A percentile compares a stretch with the other conserved stretches of the same genome.
Evolutionary conservation across 2,329 filamentous ascomycete genomes (phyloP).

Genomic region (Colletotrichum sp.): DNA sequence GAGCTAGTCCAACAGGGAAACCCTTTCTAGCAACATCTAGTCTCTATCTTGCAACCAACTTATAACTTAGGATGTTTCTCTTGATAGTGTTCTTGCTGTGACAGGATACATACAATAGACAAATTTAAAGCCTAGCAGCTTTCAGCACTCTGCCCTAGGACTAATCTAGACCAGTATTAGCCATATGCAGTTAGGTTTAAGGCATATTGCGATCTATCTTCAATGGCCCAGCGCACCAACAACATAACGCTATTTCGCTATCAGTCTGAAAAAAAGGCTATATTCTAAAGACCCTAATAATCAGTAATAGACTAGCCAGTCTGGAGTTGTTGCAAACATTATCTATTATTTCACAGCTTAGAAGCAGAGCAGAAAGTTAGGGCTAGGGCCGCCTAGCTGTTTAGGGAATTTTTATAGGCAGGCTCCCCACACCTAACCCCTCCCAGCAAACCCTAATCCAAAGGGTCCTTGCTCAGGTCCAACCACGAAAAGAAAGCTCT

Average conservation of each 20-base stretch:
- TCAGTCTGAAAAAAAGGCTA: neutral
- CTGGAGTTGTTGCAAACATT: neutral
- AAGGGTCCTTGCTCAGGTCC: neutral
- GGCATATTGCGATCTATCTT: neutral
- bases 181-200: neutral
- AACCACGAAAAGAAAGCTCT: neutral
- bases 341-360: neutral
- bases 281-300: neutral
- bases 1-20: neutral
- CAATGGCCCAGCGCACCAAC: neutral
- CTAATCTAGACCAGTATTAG: neutral
- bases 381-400: neutral
- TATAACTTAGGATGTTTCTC: neutral
- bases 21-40: neutral
- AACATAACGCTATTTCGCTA: neutral
- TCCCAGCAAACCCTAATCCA: neutral
- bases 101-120: neutral
- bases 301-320: neutral
- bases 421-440: neutral
- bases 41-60: neutral
- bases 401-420: neutral
- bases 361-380: neutral
- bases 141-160: neutral
- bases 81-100: neutral
- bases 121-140: neutral